Percentiles rank a stretch among this genome's conserved stretches.
phyloP scores from a whole-genome alignment of 2,329 filamentous ascomycete genomes.

The Apiospora phragmitis region DNA sequence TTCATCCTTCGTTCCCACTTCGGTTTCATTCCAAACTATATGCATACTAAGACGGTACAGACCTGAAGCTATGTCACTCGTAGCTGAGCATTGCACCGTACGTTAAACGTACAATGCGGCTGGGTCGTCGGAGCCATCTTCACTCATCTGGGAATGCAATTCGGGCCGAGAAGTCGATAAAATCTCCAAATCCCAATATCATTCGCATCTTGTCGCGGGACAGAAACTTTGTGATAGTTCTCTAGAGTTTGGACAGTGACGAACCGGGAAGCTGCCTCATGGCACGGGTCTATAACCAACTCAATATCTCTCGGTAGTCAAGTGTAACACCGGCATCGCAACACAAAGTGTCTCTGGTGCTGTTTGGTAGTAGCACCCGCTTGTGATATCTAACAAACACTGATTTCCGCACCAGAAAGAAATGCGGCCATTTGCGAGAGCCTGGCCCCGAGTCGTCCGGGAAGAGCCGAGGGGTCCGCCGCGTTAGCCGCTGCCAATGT shows the following conservation, averaged over 20 bases:
- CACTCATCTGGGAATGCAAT: not conserved
- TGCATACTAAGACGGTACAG: not conserved
- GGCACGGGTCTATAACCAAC: not conserved
- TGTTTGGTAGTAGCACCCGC: not conserved
- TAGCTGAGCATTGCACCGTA: not conserved
- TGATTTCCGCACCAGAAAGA: not conserved
- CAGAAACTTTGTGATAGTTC: not conserved
- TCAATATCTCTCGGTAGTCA: not conserved
- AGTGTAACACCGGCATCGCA: not conserved
- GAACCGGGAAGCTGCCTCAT: not conserved
- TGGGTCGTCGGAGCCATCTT: not conserved
- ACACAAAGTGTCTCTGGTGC: not conserved
- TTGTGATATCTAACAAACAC: not conserved
- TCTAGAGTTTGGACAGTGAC: not conserved
- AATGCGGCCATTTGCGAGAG: not conserved
- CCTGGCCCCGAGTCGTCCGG: not conserved
- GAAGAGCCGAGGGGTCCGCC: not conserved
- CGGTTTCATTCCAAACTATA: slow-evolving; percentile 2
- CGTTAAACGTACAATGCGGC: not conserved
- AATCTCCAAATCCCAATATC: not conserved
- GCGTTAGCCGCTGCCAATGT: not conserved
- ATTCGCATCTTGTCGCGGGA: not conserved
- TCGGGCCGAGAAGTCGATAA: not conserved
- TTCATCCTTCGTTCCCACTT: slow-evolving; percentile 10
- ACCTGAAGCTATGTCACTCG: not conserved